phyloP scores from a whole-genome alignment of 2,329 filamentous ascomycete genomes.

The Colletotrichum endophyticum region DNA sequence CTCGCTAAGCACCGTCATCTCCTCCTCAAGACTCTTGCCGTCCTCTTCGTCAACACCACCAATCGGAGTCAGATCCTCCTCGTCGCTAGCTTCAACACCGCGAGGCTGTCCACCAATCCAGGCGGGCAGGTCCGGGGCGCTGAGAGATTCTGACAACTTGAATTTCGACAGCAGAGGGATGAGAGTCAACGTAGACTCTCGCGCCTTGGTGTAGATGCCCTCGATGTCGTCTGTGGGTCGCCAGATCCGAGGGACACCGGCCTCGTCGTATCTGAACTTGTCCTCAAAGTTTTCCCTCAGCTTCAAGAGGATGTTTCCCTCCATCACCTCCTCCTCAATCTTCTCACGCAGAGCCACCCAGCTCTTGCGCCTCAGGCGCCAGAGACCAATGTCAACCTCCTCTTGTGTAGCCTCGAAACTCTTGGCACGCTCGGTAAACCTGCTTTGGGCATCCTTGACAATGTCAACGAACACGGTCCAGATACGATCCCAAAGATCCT shows the following conservation, averaged over 20 bases:
- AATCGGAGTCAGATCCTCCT: conserved; percentile 87
- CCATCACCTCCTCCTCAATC: conserved; percentile 97
- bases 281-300: conserved; percentile 98
- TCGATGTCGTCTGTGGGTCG: conserved; percentile 96
- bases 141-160: conserved; percentile 74
- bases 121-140: conserved; percentile 78
- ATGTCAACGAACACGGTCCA: conserved; percentile 86
- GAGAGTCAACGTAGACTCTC: conserved; percentile 88
- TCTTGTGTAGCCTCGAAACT: conserved; percentile 92
- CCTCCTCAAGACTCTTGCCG: conserved; percentile 92
- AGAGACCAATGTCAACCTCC: conserved; percentile 90
- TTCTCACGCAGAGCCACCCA: conserved; percentile 90
- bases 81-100: conserved; percentile 79
- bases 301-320: conserved; percentile 94
- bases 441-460: conserved; percentile 82
- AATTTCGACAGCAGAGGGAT: conserved; percentile 91
- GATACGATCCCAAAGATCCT: conserved; percentile 93
- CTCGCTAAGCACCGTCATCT: conserved; percentile 94
- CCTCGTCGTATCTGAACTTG: conserved; percentile 97
- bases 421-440: conserved; percentile 86
- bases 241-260: conserved; percentile 95
- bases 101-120: conserved; percentile 83
- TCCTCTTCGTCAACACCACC: conserved; percentile 95
- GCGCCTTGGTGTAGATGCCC: conserved; percentile 88
- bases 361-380: conserved; percentile 90